Evolutionary conservation across 2,329 filamentous ascomycete genomes (phyloP).

Genomic region (Pseudocercospora vitis): DNA sequence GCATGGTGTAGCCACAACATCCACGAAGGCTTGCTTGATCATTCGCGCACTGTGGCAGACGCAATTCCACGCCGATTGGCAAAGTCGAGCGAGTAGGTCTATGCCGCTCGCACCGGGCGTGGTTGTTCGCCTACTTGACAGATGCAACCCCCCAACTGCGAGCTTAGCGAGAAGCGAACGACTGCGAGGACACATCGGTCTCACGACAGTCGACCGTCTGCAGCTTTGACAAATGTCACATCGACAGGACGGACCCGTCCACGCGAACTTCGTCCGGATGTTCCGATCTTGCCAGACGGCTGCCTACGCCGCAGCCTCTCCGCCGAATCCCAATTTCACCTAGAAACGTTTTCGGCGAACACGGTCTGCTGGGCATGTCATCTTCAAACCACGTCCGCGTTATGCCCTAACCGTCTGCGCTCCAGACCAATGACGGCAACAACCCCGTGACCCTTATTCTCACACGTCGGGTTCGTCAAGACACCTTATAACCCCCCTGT

Average conservation of each 20-base stretch:
- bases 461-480: too few species aligned
- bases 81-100: not conserved
- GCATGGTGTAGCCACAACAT: too few species aligned
- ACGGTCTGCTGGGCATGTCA: too few species aligned
- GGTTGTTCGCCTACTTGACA: slow-evolving; percentile 2
- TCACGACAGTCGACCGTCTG: not conserved
- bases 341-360: not conserved
- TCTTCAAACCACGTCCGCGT: too few species aligned
- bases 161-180: not conserved
- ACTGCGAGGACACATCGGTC: not conserved
- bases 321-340: not conserved
- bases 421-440: too few species aligned
- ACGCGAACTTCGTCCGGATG: not conserved
- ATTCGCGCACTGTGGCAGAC: too few species aligned
- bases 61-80: too few species aligned
- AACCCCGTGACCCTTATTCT: too few species aligned
- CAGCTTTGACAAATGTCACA: slow-evolving; percentile 4
- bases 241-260: not conserved
- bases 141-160: slow-evolving; percentile 3
- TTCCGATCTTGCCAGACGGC: not conserved
- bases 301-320: not conserved
- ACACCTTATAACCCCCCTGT: too few species aligned
- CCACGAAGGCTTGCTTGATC: not conserved
- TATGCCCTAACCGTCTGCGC: too few species aligned
- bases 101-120: not conserved